Conservation (phyloP, 179 eudicot species). For the Actinidia chinensis region DNA sequence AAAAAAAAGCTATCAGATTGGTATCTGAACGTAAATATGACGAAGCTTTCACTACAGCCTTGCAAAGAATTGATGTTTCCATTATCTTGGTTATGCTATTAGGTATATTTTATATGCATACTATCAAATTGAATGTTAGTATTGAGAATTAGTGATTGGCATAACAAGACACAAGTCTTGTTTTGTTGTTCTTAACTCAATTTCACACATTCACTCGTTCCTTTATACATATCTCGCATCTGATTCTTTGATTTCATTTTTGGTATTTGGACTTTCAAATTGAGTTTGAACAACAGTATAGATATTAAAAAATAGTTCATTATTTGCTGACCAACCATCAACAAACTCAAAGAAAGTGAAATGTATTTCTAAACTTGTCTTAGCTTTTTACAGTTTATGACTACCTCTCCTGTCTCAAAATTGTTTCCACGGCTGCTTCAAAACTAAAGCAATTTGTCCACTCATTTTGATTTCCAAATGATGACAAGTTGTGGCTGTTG, state of each 20-base stretch:
- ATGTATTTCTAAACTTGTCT: too few relatives aligned
- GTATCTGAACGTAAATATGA: constrained; percentile 78
- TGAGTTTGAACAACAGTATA: background rate
- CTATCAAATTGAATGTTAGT: background rate
- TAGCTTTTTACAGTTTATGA: too few relatives aligned
- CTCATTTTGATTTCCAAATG: constrained; percentile 73
- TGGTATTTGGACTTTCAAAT: background rate
- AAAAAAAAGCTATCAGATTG: constrained; percentile 80
- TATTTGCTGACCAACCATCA: background rate
- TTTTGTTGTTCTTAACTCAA: too few relatives aligned
- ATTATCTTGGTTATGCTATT: constrained; percentile 97
- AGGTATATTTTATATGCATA: constrained; percentile 47
- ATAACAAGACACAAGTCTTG: too few relatives aligned
- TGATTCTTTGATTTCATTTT: background rate
- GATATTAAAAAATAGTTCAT: too few relatives aligned
- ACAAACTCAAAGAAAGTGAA: background rate
- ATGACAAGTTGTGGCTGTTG: constrained; percentile 43
- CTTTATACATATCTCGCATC: background rate
- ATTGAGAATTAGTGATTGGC: too few relatives aligned
- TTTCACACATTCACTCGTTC: background rate
- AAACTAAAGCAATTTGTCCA: background rate
- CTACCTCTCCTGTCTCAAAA: background rate
- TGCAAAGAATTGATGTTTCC: constrained; percentile 86
- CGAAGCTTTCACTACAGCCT: constrained; percentile 88
- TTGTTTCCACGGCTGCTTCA: background rate